Base-by-base conservation (phyloP, 2,329 filamentous ascomycete genomes). In the Claviceps paspali region DNA sequence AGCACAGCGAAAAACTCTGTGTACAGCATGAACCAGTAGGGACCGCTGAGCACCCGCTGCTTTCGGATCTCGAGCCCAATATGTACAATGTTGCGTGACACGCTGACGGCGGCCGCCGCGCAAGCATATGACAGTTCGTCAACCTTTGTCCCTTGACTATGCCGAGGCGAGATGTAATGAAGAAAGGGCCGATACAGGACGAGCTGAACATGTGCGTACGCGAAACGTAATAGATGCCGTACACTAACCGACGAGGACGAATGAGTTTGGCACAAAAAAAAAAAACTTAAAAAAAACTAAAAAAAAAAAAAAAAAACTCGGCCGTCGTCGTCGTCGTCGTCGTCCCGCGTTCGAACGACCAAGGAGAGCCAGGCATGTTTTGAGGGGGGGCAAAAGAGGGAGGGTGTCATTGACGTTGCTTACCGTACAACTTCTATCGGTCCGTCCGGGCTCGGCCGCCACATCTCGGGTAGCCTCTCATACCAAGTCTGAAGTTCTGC, bases 21-120 rank as follows among this genome's bases (percentile, higher is more conserved):
- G 52, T 85, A 88, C 52, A 88, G 74, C 46, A 82, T 81, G 51
- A 88, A 88, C 83, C 83, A 91, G 55, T 85, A 87, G 0, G 82
- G 80, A 1, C 83, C 84, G 43, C 80, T 79, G n/a, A 91, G 63
- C 6, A 84, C 64, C 4, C 78, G 73, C 49, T 79, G 73, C 51
- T 77, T 79, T 45, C 80, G 77, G 63, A 87, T 87, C 49, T 86
- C 79, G 17, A 76, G 69, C 4, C 79, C 80, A 41, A 88, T 84
- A 49, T 87, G 82, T 24, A 91, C 73, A 42, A 91, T 83, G 49
- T 88, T 82, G 4, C 68, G 65, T 8, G 71, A 73, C 10, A 86
- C 65, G 41, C 68, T 76, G 37, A 76, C 68, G 2, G 70, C 71
- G 1, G 70, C 70, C 2, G 71, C 67, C 2, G 73, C 73, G 46